These are phyloP conservation scores for Camelina hispida DNA, from an alignment of 345 rosid species.

Conservation along the genomic window DNA sequence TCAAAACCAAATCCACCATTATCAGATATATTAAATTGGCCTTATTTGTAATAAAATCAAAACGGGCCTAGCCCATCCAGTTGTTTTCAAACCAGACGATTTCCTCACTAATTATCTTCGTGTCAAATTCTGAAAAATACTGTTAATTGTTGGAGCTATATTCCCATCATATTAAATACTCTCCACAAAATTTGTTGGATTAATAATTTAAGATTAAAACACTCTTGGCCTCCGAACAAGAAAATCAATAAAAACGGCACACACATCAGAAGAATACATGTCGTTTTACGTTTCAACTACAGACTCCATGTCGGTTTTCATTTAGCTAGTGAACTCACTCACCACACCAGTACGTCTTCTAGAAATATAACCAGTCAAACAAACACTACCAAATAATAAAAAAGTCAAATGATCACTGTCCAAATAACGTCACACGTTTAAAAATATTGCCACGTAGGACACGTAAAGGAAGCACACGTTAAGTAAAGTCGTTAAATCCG, in stretches of 20 bases:
- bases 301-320: conserved; percentile 1
- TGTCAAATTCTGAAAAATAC: too few relatives aligned
- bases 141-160: too few relatives aligned
- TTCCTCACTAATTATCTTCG: too few relatives aligned
- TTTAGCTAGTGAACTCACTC: conserved; percentile 4
- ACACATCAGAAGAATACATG: not conserved
- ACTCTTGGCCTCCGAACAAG: not conserved
- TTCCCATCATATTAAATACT: too few relatives aligned
- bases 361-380: not conserved
- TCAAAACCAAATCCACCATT: not conserved
- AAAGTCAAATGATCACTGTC: conserved; percentile 38
- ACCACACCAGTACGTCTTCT: conserved; percentile 25
- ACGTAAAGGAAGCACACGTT: conserved; percentile 31
- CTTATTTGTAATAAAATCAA: too few relatives aligned
- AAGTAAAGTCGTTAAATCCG: conserved; percentile 22
- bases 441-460: conserved; percentile 25
- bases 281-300: not conserved
- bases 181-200: too few relatives aligned
- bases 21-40: not conserved
- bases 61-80: not conserved
- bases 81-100: not conserved
- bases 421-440: conserved; percentile 28
- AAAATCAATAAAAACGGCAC: not conserved
- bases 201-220: too few relatives aligned
- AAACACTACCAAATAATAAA: not conserved